Conservation (phyloP, 495 filamentous ascomycete species). For the Aspergillus mulundensis region DNA sequence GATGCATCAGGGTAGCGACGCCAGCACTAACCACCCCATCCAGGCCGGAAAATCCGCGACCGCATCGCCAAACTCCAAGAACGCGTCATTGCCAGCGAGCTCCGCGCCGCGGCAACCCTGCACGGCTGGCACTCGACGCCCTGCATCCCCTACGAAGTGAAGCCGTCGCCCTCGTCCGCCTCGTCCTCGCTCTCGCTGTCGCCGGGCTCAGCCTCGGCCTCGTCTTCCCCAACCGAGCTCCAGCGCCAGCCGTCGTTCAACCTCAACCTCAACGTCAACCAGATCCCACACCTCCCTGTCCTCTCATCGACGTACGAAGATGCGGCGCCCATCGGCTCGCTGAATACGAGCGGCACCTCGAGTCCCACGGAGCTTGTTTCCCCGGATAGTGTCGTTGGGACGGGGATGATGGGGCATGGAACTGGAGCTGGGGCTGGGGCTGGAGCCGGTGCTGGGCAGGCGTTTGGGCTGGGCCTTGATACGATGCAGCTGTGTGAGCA, state of each 20-base stretch:
- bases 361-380: neutral
- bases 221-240: neutral
- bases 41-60: slow-evolving; percentile 40
- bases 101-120: slow-evolving; percentile 30
- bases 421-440: no score
- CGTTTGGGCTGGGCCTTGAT: neutral
- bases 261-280: neutral
- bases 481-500: slow-evolving; percentile 6
- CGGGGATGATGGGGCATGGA: neutral
- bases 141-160: slow-evolving; percentile 11
- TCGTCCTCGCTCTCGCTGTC: slow-evolving; percentile 4
- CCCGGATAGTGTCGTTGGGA: neutral
- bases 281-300: neutral
- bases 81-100: slow-evolving; percentile 40
- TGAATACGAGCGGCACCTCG: neutral
- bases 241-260: neutral
- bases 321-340: neutral
- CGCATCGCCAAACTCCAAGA: slow-evolving; percentile 43
- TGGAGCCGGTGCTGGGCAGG: neutral
- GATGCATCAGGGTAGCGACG: no score
- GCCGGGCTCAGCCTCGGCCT: neutral
- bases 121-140: slow-evolving; percentile 26
- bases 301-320: neutral
- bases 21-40: neutral
- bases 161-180: slow-evolving; percentile 11